A percentile compares a stretch with the other conserved stretches of the same genome.
These are phyloP conservation scores for Penicillium frequentans DNA, from an alignment of 2,329 filamentous ascomycete species.

Conservation along the genomic window DNA sequence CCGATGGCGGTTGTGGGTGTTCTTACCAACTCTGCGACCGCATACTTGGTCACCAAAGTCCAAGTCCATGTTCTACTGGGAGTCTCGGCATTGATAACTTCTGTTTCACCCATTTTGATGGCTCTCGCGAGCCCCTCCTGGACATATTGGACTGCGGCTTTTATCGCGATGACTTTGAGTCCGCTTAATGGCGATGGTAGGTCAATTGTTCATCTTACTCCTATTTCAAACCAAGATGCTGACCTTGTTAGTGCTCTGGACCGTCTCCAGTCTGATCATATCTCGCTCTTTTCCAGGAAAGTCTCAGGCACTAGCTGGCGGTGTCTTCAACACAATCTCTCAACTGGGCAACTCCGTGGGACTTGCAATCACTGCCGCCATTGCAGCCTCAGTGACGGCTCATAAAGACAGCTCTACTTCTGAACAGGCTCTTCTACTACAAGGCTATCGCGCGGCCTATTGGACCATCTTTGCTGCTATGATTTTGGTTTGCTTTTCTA, in stretches of 20 bases:
- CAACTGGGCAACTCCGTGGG: constrained; percentile 12
- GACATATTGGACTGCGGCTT: constrained; percentile 53
- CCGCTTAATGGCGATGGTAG: neutral
- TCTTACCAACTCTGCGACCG: constrained; percentile 46
- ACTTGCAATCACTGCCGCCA: constrained; percentile 9
- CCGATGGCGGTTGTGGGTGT: constrained; percentile 33
- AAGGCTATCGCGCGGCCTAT: constrained; percentile 6
- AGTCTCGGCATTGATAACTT: constrained; percentile 31
- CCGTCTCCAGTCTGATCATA: constrained; percentile 2
- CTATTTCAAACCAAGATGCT: neutral
- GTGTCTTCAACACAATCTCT: constrained; percentile 14
- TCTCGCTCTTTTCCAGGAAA: constrained; percentile 7
- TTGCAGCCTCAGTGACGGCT: constrained; percentile 1
- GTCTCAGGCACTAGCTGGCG: constrained; percentile 9
- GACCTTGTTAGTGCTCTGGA: neutral
- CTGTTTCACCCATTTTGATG: constrained; percentile 54
- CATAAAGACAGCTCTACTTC: neutral
- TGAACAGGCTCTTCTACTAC: neutral
- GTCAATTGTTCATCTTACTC: accelerated
- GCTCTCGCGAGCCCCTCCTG: constrained; percentile 51
- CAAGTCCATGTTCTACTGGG: neutral
- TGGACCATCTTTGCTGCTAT: constrained; percentile 10
- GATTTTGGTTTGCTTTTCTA: neutral
- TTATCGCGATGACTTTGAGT: constrained; percentile 28
- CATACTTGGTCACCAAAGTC: constrained; percentile 36